These are phyloP conservation scores for Paecilomyces sp. DNA, from an alignment of 2,329 filamentous ascomycete genomes.

Conservation along the genomic window DNA sequence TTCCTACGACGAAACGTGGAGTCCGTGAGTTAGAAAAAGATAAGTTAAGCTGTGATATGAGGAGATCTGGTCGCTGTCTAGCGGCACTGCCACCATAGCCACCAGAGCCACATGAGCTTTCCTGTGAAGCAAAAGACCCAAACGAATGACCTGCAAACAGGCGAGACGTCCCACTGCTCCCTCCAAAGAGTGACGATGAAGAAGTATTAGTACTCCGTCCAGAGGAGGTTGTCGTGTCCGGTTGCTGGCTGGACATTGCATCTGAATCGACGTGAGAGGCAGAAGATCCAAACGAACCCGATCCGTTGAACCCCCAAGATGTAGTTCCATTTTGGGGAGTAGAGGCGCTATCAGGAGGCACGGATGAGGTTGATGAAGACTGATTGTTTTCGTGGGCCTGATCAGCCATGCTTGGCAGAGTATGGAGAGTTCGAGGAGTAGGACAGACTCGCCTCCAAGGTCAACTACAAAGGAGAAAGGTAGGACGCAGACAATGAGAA, in stretches of 20 bases:
- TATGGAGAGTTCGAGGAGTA: neutral
- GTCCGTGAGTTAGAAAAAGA: neutral
- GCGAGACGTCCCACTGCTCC: too few species aligned
- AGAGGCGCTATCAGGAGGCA: neutral
- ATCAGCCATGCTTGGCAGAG: neutral
- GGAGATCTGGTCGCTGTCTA: neutral
- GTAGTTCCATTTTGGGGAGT: neutral
- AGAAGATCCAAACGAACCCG: neutral
- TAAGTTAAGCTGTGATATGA: neutral
- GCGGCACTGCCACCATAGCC: too few species aligned
- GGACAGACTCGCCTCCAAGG: neutral
- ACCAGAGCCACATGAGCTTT: too few species aligned
- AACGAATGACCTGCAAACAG: too few species aligned
- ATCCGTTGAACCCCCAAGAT: neutral
- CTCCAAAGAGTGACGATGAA: too few species aligned
- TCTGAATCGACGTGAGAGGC: too few species aligned
- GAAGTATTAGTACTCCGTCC: too few species aligned
- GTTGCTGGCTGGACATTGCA: too few species aligned
- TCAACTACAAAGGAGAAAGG: neutral
- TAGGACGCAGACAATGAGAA: neutral
- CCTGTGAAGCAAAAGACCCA: too few species aligned
- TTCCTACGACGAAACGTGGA: neutral
- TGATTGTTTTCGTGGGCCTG: neutral
- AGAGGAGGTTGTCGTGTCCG: too few species aligned
- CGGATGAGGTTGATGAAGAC: neutral